Percentiles rank a stretch among this genome's conserved stretches.
These are phyloP conservation scores for Aphanomyces astaci DNA, from an alignment of 352 stramenopile species.

Conservation along the genomic window DNA sequence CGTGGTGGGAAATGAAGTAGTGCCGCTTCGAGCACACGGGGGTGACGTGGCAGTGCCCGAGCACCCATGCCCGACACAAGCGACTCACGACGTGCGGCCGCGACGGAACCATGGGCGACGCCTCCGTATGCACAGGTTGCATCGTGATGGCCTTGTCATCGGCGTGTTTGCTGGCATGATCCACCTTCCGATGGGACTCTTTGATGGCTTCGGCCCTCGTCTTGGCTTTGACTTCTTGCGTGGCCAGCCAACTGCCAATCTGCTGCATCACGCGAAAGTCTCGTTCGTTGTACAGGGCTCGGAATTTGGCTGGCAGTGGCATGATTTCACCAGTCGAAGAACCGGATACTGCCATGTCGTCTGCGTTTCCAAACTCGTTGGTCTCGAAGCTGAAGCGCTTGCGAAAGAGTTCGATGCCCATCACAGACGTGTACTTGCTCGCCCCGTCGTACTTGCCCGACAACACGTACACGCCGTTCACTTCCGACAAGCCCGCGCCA, in stretches of 20 bases:
- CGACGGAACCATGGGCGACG: conserved; percentile 30
- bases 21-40: conserved; percentile 50
- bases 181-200: conserved; percentile 10
- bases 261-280: conserved; percentile 56
- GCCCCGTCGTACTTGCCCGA: conserved; percentile 45
- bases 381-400: conserved; percentile 45
- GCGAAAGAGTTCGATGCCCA: conserved; percentile 63
- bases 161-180: not conserved
- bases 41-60: conserved; percentile 41
- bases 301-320: conserved; percentile 29
- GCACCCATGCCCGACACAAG: conserved; percentile 64
- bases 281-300: conserved; percentile 31
- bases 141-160: conserved; percentile 36
- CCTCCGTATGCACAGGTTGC: conserved; percentile 30
- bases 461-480: conserved; percentile 62
- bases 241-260: conserved; percentile 51
- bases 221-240: conserved; percentile 35
- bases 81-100: conserved; percentile 33
- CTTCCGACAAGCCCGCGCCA: conserved; percentile 39
- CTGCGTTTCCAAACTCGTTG: conserved; percentile 27
- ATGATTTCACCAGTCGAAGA: conserved; percentile 29
- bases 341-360: conserved; percentile 18
- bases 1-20: conserved; percentile 60
- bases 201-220: conserved; percentile 8
- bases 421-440: conserved; percentile 50